Evolutionary conservation across 176 grass and related monocot genomes (phyloP).

Genomic region (Paspalum vaginatum): DNA sequence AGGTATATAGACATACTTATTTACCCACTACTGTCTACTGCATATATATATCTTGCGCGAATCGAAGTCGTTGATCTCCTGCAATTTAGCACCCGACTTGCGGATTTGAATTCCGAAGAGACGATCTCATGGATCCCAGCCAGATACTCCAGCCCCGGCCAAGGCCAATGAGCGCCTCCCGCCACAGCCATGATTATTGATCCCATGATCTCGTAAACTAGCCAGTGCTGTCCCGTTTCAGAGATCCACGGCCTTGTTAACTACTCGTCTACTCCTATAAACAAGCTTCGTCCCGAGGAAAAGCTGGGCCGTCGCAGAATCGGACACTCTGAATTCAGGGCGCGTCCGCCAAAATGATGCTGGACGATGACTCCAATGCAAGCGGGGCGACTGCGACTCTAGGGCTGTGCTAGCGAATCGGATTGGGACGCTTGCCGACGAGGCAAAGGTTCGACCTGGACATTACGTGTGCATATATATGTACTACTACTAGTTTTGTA

Average conservation of each 20-base stretch:
- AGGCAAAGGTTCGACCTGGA: background rate
- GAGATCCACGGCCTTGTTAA: background rate
- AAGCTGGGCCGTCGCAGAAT: background rate
- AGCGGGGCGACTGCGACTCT: background rate
- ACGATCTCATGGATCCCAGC: constrained; percentile 28
- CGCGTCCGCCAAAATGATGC: background rate
- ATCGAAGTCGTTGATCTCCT: constrained; percentile 24
- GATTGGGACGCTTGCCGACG: constrained; percentile 6
- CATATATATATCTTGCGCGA: background rate
- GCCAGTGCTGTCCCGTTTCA: background rate
- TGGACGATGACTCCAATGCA: background rate
- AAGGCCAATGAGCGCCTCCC: constrained; percentile 13
- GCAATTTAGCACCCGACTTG: background rate
- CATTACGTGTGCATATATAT: no score
- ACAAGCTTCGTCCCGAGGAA: background rate
- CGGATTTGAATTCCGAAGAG: background rate
- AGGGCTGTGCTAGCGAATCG: background rate
- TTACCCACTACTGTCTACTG: background rate
- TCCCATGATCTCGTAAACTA: constrained; percentile 35
- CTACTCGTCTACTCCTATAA: no score
- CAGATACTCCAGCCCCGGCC: constrained; percentile 33
- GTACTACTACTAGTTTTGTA: background rate
- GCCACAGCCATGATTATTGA: constrained; percentile 17
- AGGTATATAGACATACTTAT: background rate
- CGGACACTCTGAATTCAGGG: constrained; percentile 17